Conservation (phyloP, 176 grass and related monocot species). For the Carex scoparia region DNA sequence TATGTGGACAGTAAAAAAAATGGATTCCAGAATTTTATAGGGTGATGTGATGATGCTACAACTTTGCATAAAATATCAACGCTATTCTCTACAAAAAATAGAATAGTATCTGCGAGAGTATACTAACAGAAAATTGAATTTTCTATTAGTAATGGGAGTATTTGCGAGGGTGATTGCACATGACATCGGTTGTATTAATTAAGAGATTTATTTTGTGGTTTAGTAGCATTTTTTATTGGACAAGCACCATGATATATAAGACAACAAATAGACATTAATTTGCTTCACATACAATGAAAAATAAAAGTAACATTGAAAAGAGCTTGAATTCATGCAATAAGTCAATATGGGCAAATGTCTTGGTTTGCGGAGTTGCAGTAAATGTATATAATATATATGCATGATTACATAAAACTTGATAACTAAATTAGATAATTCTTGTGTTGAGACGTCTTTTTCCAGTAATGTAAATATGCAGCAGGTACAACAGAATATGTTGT, state of each 20-base stretch:
- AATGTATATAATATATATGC: background rate
- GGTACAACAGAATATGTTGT: slow-evolving; percentile 12
- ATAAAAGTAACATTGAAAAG: slow-evolving; percentile 1
- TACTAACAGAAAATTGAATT: too few relatives aligned
- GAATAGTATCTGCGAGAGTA: too few relatives aligned
- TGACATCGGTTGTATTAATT: too few relatives aligned
- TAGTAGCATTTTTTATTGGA: background rate
- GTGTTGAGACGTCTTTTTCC: background rate
- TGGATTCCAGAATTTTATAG: too few relatives aligned
- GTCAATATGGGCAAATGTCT: background rate
- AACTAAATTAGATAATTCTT: background rate
- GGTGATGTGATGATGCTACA: too few relatives aligned
- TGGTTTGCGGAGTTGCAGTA: background rate
- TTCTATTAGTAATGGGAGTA: too few relatives aligned
- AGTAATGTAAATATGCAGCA: background rate
- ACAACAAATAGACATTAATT: background rate
- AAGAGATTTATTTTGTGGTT: background rate
- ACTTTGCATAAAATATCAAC: too few relatives aligned
- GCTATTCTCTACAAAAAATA: too few relatives aligned
- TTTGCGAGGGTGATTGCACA: too few relatives aligned
- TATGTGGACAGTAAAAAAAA: too few relatives aligned
- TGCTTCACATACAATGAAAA: background rate
- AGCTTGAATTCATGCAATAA: background rate
- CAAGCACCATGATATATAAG: background rate
- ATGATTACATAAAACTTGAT: background rate